Conservation (phyloP, 305 asterid species). For the Plantago coronopus region DNA sequence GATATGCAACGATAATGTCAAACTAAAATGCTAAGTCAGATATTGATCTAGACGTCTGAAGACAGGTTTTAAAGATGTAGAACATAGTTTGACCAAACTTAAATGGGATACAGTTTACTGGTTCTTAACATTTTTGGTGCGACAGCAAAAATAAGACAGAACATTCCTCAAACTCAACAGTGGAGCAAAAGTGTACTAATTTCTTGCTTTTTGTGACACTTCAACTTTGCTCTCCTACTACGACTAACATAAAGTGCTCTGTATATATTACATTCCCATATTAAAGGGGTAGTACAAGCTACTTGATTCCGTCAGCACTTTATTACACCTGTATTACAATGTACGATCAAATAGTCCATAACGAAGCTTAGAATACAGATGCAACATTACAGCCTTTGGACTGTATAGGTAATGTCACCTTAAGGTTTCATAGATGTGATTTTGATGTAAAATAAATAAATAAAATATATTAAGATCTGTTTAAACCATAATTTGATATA, state of each 20-base stretch:
- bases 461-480: too few species aligned
- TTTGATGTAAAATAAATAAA: too few species aligned
- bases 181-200: too few species aligned
- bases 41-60: neutral
- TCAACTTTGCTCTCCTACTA: too few species aligned
- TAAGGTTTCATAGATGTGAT: neutral
- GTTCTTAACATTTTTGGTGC: neutral
- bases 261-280: too few species aligned
- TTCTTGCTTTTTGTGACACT: too few species aligned
- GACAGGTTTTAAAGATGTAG: neutral
- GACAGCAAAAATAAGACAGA: neutral
- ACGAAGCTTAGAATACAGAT: neutral
- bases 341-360: neutral
- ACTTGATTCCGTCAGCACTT: neutral
- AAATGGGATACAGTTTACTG: neutral
- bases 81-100: neutral
- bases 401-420: neutral
- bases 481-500: too few species aligned
- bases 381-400: neutral
- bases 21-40: constrained; percentile 6
- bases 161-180: neutral
- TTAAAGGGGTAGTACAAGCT: neutral
- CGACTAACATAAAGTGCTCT: too few species aligned
- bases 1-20: constrained; percentile 12
- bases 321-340: neutral